Evolutionary conservation across 2,329 filamentous ascomycete species (phyloP).

Genomic region (Emmonsiellopsis sp.): DNA sequence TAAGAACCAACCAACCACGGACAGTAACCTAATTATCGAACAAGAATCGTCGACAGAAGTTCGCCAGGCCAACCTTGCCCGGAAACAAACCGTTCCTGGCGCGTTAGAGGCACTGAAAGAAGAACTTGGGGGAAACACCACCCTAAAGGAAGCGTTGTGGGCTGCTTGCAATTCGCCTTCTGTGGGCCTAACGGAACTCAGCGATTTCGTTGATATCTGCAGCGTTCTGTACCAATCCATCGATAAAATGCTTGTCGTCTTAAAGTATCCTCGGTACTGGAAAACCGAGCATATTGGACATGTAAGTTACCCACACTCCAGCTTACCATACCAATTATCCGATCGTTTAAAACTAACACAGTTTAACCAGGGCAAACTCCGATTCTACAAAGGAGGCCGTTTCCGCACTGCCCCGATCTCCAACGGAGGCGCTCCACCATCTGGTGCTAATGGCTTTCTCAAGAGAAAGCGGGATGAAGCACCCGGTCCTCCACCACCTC

Average conservation of each 20-base stretch:
- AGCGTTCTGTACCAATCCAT: conserved; percentile 46
- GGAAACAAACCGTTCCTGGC: conserved; percentile 49
- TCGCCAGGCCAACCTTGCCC: conserved; percentile 45
- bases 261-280: conserved; percentile 52
- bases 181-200: conserved; percentile 45
- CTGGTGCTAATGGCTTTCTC: conserved; percentile 9
- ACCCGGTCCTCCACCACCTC: conserved; percentile 14
- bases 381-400: conserved; percentile 32
- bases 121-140: conserved; percentile 41
- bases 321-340: background rate
- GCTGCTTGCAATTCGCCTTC: conserved; percentile 45
- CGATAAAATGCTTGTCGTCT: conserved; percentile 40
- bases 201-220: conserved; percentile 50
- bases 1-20: conserved; percentile 20
- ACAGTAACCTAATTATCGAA: conserved; percentile 47
- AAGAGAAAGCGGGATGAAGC: conserved; percentile 34
- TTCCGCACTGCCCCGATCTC: conserved; percentile 29
- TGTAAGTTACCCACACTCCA: conserved; percentile 23
- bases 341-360: background rate
- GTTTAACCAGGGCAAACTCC: conserved; percentile 30
- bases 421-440: conserved; percentile 18
- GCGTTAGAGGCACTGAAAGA: conserved; percentile 49
- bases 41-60: conserved; percentile 44
- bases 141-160: conserved; percentile 47
- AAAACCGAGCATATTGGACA: conserved; percentile 44